These are phyloP conservation scores for Xerocomus brunneocitrinus DNA, from an alignment of 768 basidiomycete species.

Conservation along the genomic window DNA sequence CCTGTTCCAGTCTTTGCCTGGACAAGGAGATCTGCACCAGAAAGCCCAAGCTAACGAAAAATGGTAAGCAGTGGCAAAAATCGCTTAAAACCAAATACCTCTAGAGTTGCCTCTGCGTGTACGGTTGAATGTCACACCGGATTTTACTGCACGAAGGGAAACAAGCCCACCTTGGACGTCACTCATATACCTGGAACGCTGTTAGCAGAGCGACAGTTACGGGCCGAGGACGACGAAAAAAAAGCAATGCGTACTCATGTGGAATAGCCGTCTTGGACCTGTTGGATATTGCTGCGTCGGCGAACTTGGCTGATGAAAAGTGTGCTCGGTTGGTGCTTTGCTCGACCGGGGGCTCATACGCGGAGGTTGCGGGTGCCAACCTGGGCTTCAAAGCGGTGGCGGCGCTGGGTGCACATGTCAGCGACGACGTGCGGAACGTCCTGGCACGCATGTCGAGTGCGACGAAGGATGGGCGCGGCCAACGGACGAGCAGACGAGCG, in stretches of 20 bases:
- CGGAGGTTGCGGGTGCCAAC: not conserved
- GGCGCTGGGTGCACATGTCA: constrained; percentile 4
- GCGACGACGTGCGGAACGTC: constrained; percentile 10
- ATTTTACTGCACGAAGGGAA: not conserved
- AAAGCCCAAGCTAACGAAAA: constrained; percentile 33
- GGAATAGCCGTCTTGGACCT: constrained; percentile 38
- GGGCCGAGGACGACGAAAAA: not conserved
- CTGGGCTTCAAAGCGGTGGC: constrained; percentile 14
- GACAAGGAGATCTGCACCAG: constrained; percentile 43
- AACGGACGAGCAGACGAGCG: constrained; percentile 24
- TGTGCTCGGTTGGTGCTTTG: constrained; percentile 22
- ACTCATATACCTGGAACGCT: constrained; percentile 36
- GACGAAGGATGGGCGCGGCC: constrained; percentile 15
- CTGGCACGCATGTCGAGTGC: constrained; percentile 10
- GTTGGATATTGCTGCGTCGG: constrained; percentile 34
- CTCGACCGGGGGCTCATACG: constrained; percentile 11
- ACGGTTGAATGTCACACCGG: not conserved
- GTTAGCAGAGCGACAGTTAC: constrained; percentile 18
- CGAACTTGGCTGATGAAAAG: constrained; percentile 26
- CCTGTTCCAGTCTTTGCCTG: constrained; percentile 62
- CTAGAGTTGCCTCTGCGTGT: constrained; percentile 38
- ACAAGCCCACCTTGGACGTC: constrained; percentile 41
- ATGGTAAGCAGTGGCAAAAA: constrained; percentile 1
- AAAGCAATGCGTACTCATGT: constrained; percentile 36
- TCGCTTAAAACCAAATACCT: constrained; percentile 19